Evolutionary conservation across 1,139 yeast species (phyloP).

Genomic region (Meyerozyma carpophila): DNA sequence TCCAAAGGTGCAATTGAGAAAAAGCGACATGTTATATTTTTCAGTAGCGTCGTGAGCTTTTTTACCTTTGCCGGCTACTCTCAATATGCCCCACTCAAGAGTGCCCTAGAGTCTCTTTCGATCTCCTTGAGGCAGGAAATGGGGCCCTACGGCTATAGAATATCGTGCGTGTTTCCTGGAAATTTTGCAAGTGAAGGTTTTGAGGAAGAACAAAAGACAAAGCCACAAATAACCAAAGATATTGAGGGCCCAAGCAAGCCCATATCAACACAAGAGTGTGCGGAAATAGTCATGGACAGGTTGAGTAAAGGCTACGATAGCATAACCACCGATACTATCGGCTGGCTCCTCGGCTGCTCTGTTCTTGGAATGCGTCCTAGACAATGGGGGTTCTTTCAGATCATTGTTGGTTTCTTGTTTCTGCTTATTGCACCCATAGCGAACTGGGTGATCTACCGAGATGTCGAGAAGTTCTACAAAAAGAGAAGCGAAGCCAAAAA

Average conservation of each 20-base stretch:
- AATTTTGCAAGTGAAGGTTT: conserved; percentile 88
- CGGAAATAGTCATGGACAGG: conserved; percentile 51
- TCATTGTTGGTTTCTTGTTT: conserved; percentile 42
- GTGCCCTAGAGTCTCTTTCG: conserved; percentile 72
- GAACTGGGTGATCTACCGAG: conserved; percentile 46
- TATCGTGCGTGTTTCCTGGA: conserved; percentile 74
- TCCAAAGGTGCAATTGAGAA: conserved; percentile 6
- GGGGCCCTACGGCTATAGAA: conserved; percentile 56
- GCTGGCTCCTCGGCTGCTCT: conserved; percentile 72
- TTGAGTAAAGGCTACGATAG: conserved; percentile 66
- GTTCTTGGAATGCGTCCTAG: conserved; percentile 71
- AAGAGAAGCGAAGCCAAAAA: conserved; percentile 10
- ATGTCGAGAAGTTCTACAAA: conserved; percentile 46
- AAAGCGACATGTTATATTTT: conserved; percentile 60
- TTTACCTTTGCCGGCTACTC: conserved; percentile 89
- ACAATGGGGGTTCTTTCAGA: conserved; percentile 51
- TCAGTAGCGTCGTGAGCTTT: conserved; percentile 78
- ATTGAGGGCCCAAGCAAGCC: conserved; percentile 86
- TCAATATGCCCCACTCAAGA: conserved; percentile 86
- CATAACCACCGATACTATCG: conserved; percentile 77
- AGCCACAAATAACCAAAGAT: conserved; percentile 74
- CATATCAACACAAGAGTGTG: conserved; percentile 63
- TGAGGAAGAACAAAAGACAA: conserved; percentile 72
- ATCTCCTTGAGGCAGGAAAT: conserved; percentile 81
- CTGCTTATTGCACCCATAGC: conserved; percentile 63